phyloP scores from a whole-genome alignment of 768 basidiomycete genomes.

The Tricholoma sp. region DNA sequence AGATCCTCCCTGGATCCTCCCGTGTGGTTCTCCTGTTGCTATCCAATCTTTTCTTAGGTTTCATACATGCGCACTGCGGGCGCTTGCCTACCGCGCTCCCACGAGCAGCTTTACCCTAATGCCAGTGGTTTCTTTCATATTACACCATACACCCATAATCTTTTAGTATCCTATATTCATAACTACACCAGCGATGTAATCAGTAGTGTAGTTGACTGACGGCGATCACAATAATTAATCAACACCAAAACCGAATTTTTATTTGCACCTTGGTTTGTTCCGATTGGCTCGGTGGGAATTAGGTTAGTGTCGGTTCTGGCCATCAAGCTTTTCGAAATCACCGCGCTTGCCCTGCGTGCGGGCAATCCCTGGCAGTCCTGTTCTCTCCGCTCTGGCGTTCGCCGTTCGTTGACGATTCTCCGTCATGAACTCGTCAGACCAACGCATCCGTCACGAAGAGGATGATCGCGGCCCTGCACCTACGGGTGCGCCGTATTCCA shows the following conservation, averaged over 20 bases:
- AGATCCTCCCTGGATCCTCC: slow-evolving; percentile 24
- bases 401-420: slow-evolving; percentile 36
- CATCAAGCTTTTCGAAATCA: slow-evolving; percentile 56
- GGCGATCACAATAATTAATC: slow-evolving; percentile 8
- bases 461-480: slow-evolving; percentile 23
- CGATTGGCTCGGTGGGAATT: slow-evolving; percentile 66
- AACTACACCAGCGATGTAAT: slow-evolving; percentile 14
- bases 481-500: slow-evolving; percentile 18
- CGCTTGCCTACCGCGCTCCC: slow-evolving; percentile 46
- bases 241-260: slow-evolving; percentile 14
- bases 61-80: slow-evolving; percentile 40
- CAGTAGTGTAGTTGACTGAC: slow-evolving; percentile 7
- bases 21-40: slow-evolving; percentile 38
- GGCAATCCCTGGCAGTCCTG: slow-evolving; percentile 60
- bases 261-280: slow-evolving; percentile 40
- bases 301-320: slow-evolving; percentile 34
- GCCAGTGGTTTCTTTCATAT: slow-evolving; percentile 13
- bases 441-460: slow-evolving; percentile 42
- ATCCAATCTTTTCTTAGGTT: slow-evolving; percentile 40
- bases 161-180: slow-evolving; percentile 16
- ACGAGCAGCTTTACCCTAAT: slow-evolving; percentile 37
- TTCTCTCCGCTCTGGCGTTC: slow-evolving; percentile 44
- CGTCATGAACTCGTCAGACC: slow-evolving; percentile 57
- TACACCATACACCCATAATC: slow-evolving; percentile 14
- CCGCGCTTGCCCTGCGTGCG: slow-evolving; percentile 63